Percentiles rank a stretch among this genome's conserved stretches.
These are phyloP conservation scores for Psilocybe cyanescens DNA, from an alignment of 768 basidiomycete genomes.

Conservation along the genomic window DNA sequence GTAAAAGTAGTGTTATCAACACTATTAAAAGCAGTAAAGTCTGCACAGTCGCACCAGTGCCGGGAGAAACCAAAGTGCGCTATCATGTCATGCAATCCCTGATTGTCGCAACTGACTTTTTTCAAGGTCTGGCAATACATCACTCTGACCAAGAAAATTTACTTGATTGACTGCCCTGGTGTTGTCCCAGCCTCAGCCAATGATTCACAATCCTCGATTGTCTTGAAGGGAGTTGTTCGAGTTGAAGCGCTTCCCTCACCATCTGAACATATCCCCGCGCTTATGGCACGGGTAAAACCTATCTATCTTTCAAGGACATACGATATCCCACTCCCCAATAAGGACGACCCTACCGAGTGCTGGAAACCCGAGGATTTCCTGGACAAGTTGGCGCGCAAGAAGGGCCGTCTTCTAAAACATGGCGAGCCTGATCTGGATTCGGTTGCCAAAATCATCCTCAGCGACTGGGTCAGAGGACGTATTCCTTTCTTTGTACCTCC, in stretches of 20 bases:
- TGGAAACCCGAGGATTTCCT: constrained; percentile 85
- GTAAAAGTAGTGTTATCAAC: constrained; percentile 97
- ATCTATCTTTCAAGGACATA: constrained; percentile 90
- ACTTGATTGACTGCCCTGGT: constrained; percentile 99
- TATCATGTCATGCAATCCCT: background rate
- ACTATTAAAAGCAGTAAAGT: constrained; percentile 98
- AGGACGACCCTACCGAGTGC: constrained; percentile 48
- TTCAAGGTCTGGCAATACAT: constrained; percentile 97
- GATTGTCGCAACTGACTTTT: constrained; percentile 13
- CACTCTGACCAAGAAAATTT: constrained; percentile 93
- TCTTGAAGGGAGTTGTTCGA: constrained; percentile 95
- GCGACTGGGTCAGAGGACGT: constrained; percentile 96
- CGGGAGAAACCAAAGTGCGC: constrained; percentile 91
- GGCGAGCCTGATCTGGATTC: constrained; percentile 94
- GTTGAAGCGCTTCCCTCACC: constrained; percentile 94
- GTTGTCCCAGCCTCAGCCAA: constrained; percentile 94
- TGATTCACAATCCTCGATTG: constrained; percentile 88
- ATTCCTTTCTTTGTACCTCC: constrained; percentile 97
- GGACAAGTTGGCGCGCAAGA: constrained; percentile 85
- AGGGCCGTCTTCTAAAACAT: constrained; percentile 89
- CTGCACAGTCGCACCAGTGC: constrained; percentile 94
- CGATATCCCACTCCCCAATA: constrained; percentile 65
- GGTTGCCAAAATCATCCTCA: constrained; percentile 92
- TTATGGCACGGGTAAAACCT: constrained; percentile 92
- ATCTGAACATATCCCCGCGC: constrained; percentile 86